Evolutionary conservation across 495 filamentous ascomycete species (phyloP), one percentile per base, ranked within the genome.

Genomic region (Penicillium crystallinum): DNA sequence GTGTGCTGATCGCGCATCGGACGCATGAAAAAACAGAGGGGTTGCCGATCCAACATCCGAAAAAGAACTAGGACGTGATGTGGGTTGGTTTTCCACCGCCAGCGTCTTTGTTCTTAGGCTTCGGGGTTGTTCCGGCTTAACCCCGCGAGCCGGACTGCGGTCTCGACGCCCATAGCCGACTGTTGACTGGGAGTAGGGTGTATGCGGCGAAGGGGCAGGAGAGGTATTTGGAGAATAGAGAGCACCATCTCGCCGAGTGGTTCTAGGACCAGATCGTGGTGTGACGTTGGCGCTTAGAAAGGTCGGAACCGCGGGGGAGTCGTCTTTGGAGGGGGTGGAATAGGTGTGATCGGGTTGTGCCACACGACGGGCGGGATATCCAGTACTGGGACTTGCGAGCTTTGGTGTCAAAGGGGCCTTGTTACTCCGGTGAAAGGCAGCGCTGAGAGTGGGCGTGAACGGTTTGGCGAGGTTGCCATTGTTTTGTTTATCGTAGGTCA

Each of bases 21-120:
- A 81, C 7, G 86, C 88, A 67, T 87, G 86, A 61, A 91, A 90
- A 71, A 91, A 90, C 66, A 84, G 85, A 27, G 84, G 80, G 4
- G 80, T 63, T 6, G 42, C 55, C 2, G 65, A 43, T 0, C 61
- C 50, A 35, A 58, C 37, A 10, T 72, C 71, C 4, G 61, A 65
- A n/a, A 65, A 64, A 0, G 71, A 70, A 35, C 59, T 65, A 4
- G 66, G 64, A 6, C 67, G 66, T 22, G 71, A 63, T 1, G 23
- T 21, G 6, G 63, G 62, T 31, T 62, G 61, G 6, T 53, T 56
- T 6, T 73, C 70, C 17, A 57, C 51, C n/a, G 61, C 63, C 45
- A 73, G 38, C 5, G 64, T 69, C 52, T 75, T 76, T 10, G 70
- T 59, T 49, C 67, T 63, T 31, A 69, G 35, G 36, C 62, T 64